Evolutionary conservation across 805 yeast genomes (phyloP).

Genomic region (Brettanomyces naardenensis): DNA sequence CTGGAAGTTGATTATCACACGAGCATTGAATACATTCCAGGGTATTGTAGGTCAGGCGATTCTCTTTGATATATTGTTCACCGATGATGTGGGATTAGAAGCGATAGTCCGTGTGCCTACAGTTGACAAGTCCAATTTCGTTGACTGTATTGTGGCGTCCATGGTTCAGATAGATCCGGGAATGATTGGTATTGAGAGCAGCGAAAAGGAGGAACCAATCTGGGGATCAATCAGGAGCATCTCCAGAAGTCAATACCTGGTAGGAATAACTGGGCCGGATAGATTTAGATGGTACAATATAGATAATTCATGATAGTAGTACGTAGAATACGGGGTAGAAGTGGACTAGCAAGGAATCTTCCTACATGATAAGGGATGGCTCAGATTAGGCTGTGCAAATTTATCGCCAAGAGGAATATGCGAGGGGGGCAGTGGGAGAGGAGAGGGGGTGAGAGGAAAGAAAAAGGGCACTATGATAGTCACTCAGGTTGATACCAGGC

Average conservation of each 20-base stretch:
- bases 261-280: slow-evolving; percentile 19
- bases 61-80: slow-evolving; percentile 19
- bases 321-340: no score
- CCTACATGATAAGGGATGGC: no score
- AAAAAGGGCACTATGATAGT: no score
- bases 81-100: background rate
- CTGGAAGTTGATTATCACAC: slow-evolving; percentile 20
- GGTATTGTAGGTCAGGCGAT: slow-evolving; percentile 23
- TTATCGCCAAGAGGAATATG: no score
- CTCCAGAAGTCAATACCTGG: slow-evolving; percentile 14
- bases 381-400: no score
- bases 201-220: background rate
- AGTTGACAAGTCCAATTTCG: slow-evolving; percentile 12
- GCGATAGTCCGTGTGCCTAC: slow-evolving; percentile 18
- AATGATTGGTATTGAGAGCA: background rate
- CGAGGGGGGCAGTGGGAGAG: no score
- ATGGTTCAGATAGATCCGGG: background rate
- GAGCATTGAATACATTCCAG: slow-evolving; percentile 15
- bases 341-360: no score
- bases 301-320: background rate
- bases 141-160: slow-evolving; percentile 12
- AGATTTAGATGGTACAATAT: slow-evolving; percentile 13
- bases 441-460: no score
- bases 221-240: slow-evolving; percentile 10
- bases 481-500: no score